phyloP scores from a whole-genome alignment of 345 rosid species.

The Turnera subulata region DNA sequence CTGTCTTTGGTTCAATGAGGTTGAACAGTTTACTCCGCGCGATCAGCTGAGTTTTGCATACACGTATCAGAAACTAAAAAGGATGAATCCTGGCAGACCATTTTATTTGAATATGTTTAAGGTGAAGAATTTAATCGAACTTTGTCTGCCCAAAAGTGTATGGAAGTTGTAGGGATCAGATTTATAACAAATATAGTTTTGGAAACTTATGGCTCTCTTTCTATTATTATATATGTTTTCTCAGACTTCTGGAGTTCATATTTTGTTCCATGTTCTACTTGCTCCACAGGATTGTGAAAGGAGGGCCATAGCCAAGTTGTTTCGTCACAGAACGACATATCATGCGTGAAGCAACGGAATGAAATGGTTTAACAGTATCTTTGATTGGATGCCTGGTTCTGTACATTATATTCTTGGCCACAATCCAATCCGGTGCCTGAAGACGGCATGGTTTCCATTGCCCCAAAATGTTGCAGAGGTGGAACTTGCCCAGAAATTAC shows the following conservation, averaged over 20 bases:
- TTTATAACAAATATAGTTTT: neutral
- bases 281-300: conserved; percentile 89
- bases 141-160: neutral
- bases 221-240: neutral
- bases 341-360: conserved; percentile 34
- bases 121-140: conserved; percentile 33
- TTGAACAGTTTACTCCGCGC: conserved; percentile 91
- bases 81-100: conserved; percentile 70
- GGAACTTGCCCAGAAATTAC: too few relatives aligned
- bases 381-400: neutral
- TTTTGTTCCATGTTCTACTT: neutral
- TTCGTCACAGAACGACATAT: conserved; percentile 62
- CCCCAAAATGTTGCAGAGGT: neutral
- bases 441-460: neutral
- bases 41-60: conserved; percentile 96
- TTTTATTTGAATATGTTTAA: conserved; percentile 94
- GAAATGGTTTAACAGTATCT: conserved; percentile 6
- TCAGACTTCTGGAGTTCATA: neutral
- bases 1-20: conserved; percentile 98
- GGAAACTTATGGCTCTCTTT: neutral
- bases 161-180: too few relatives aligned
- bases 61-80: conserved; percentile 77
- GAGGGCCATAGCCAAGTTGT: conserved; percentile 77
- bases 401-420: conserved; percentile 18
- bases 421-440: neutral